Evolutionary conservation across 208 protist genomes (phyloP).

Genomic region (Crithidia fasciculata): DNA sequence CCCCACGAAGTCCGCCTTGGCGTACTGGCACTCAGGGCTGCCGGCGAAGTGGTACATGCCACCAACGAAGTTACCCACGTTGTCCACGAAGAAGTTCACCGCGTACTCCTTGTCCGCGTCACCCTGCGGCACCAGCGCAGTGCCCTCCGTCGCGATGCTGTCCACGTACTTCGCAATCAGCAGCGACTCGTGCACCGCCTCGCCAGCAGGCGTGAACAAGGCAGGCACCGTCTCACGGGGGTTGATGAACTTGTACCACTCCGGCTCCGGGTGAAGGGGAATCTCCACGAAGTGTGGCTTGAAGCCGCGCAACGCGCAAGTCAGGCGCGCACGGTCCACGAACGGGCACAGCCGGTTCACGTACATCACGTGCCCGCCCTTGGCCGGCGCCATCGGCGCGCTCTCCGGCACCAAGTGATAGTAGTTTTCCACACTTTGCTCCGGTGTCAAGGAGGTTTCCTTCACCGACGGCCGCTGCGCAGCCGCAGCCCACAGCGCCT

Average conservation of each 20-base stretch:
- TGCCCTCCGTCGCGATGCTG: constrained; percentile 15
- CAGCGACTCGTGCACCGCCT: constrained; percentile 69
- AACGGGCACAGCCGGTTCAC: constrained; percentile 59
- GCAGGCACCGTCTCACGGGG: constrained; percentile 67
- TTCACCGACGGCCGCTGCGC: constrained; percentile 58
- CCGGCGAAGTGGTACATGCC: constrained; percentile 24
- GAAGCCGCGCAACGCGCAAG: constrained; percentile 53
- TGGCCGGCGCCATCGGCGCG: constrained; percentile 35
- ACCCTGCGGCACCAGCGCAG: constrained; percentile 42
- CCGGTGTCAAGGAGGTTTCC: constrained; percentile 41
- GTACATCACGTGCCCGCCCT: constrained; percentile 60
- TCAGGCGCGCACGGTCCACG: constrained; percentile 60
- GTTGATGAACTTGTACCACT: constrained; percentile 76
- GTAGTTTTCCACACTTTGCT: constrained; percentile 48
- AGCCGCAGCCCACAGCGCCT: constrained; percentile 54
- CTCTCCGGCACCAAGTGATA: constrained; percentile 42
- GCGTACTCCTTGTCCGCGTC: constrained; percentile 59
- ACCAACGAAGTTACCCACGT: constrained; percentile 39
- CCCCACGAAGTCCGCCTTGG: constrained; percentile 55
- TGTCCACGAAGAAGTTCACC: constrained; percentile 47
- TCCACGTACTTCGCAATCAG: constrained; percentile 74
- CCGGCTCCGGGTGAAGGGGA: constrained; percentile 42
- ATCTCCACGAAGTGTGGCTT: constrained; percentile 49
- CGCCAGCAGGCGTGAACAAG: constrained; percentile 55
- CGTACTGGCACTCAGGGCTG: constrained; percentile 30